Conservation (phyloP, 2,329 filamentous ascomycete genomes). For the Cercospora sp. region DNA sequence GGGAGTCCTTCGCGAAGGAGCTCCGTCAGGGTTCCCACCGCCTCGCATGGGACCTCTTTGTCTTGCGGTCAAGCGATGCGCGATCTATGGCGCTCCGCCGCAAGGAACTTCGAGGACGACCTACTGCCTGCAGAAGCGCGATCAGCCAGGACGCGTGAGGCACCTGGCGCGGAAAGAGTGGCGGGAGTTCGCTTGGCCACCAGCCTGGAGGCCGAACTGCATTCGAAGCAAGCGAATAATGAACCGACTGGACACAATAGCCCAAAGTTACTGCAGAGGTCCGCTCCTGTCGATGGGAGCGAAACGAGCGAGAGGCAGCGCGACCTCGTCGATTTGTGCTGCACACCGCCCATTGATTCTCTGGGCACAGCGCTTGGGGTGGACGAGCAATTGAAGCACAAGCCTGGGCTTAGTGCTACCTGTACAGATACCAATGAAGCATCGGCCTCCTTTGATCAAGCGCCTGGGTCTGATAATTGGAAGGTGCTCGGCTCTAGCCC, state of each 20-base stretch:
- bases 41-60: conserved; percentile 35
- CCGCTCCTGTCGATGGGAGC: not conserved
- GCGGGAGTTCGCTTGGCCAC: not conserved
- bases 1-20: conserved; percentile 26
- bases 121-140: not conserved
- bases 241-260: not conserved
- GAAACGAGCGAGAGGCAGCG: not conserved
- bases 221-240: not conserved
- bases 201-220: not conserved
- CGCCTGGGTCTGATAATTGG: not conserved
- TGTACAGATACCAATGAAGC: not conserved
- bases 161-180: not conserved
- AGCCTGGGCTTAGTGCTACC: not conserved
- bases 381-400: not conserved
- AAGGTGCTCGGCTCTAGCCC: conserved; percentile 8
- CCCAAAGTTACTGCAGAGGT: not conserved
- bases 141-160: not conserved
- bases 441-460: not conserved
- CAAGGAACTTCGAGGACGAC: conserved; percentile 63
- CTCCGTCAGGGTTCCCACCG: conserved; percentile 30
- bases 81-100: conserved; percentile 69
- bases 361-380: not conserved
- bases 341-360: conserved; percentile 13
- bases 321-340: conserved; percentile 17
- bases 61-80: conserved; percentile 36